phyloP scores from a whole-genome alignment of 2,329 filamentous ascomycete genomes.

The Coniochaeta sp. region DNA sequence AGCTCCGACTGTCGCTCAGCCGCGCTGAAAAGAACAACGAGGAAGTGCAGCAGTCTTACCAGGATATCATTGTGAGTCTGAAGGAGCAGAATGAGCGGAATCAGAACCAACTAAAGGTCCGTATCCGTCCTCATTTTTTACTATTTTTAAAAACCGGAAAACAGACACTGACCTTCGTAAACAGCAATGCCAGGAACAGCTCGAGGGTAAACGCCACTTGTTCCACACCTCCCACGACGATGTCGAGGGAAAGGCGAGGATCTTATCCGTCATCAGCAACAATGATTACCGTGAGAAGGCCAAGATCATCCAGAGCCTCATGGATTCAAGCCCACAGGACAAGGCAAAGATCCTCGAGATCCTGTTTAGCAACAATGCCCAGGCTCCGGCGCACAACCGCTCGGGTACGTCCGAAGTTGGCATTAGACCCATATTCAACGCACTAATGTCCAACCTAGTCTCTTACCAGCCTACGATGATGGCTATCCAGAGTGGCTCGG shows the following conservation, averaged over 20 bases:
- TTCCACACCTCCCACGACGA: background rate
- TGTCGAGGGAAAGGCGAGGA: background rate
- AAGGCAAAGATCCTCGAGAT: constrained; percentile 1
- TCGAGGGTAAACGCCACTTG: constrained; percentile 1
- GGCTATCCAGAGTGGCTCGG: background rate
- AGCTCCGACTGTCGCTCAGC: background rate
- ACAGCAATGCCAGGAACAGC: background rate
- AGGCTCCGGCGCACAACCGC: background rate
- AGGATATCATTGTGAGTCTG: background rate
- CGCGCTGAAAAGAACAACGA: background rate
- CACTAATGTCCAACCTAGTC: background rate
- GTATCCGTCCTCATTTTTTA: background rate
- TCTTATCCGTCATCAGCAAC: background rate
- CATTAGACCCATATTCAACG: background rate
- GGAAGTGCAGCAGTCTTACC: background rate
- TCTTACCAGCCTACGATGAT: background rate
- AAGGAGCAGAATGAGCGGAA: background rate
- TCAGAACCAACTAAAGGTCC: background rate
- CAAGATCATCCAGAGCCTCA: background rate
- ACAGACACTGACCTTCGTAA: background rate
- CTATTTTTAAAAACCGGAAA: no score
- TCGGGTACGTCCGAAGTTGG: background rate
- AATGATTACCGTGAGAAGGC: background rate
- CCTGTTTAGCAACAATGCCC: background rate
- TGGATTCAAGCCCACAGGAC: background rate